Percentiles rank a stretch among this genome's conserved stretches.
These are phyloP conservation scores for Zoysia pacifica DNA, from an alignment of 176 grass and related monocot species.

Conservation along the genomic window DNA sequence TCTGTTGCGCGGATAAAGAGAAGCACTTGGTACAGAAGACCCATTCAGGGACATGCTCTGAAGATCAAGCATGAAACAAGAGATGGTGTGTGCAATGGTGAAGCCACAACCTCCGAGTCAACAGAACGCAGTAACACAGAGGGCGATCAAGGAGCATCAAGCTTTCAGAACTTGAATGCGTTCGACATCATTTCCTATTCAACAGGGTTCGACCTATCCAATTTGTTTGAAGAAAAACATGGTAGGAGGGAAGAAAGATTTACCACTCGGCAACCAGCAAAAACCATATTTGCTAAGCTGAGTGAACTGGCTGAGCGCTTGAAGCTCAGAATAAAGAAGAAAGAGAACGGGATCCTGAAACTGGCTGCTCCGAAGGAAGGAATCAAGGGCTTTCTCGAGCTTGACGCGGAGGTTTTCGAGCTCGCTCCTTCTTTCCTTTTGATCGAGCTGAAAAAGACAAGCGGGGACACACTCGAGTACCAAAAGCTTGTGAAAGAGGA, in stretches of 20 bases:
- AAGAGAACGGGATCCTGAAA: slow-evolving; percentile 55
- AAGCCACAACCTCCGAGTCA: slow-evolving; percentile 35
- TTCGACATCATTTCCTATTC: slow-evolving; percentile 76
- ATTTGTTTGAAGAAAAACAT: slow-evolving; percentile 49
- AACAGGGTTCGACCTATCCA: slow-evolving; percentile 61
- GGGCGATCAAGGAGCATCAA: slow-evolving; percentile 26
- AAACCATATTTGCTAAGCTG: slow-evolving; percentile 49
- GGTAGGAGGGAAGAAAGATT: slow-evolving; percentile 46
- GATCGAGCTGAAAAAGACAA: slow-evolving; percentile 54
- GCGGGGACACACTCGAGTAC: slow-evolving; percentile 60
- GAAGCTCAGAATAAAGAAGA: slow-evolving; percentile 61
- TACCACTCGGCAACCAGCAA: slow-evolving; percentile 50
- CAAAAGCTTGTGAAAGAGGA: slow-evolving; percentile 52
- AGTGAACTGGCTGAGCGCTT: slow-evolving; percentile 50
- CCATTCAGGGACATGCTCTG: slow-evolving; percentile 24
- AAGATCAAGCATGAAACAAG: slow-evolving; percentile 36
- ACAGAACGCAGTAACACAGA: slow-evolving; percentile 29
- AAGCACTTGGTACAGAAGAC: slow-evolving; percentile 45
- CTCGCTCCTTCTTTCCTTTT: slow-evolving; percentile 49
- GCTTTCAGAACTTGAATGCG: slow-evolving; percentile 55
- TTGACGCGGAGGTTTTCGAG: slow-evolving; percentile 62
- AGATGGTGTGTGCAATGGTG: slow-evolving; percentile 22
- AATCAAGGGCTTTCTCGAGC: slow-evolving; percentile 57
- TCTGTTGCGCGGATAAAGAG: slow-evolving; percentile 46
- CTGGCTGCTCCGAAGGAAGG: slow-evolving; percentile 52